Evolutionary conservation across 2,329 filamentous ascomycete species (phyloP), one percentile per base, ranked within the genome.

Genomic region (Aureobasidium uvarum): DNA sequence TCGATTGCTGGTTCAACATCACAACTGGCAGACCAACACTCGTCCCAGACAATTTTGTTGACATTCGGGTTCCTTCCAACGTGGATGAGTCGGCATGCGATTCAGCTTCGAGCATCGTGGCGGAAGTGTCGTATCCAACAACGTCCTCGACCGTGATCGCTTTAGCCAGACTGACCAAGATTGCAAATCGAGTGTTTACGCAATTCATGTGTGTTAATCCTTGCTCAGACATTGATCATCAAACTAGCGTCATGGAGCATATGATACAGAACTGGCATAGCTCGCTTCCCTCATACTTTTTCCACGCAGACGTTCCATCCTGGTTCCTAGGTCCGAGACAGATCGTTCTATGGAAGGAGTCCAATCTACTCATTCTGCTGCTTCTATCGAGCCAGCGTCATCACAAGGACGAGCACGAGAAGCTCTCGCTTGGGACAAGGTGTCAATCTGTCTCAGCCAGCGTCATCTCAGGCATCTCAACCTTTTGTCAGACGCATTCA

Each of bases 1-100:
- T 83, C 68, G 79, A 80, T 63, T 78, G 77, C 25, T 81, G 81
- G 23, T 81, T 80, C 18, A 78, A 78, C 36, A 79, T 83, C 62
- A 83, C 81, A 0, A 82, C 82, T 68, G 80, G 80, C 23, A 76
- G 81, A 43, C 81, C 81, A 0, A 75, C 81, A 59, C 74, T 80
- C 18, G 75, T 80, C 54, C 80, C 80, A 5, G 76, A 77, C 43
- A 75, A 79, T 25, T 76, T 76, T 55, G 77, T 81, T 0, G 80
- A 81, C 56, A 77, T 78, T 13, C 71, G 74, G 0, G 70, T 80
- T 1, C 79, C 80, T 0, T 71, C 76, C n/a, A 82, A 83, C 63
- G 73, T 82, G 2, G 75, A 81, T 45, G 81, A 82, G 31, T 70
- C 66, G 52, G 50, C 65, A 16, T 65, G 66, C 23, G 68, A 69